These are phyloP conservation scores for Litchi chinensis DNA, from an alignment of 345 rosid genomes.

Conservation along the genomic window DNA sequence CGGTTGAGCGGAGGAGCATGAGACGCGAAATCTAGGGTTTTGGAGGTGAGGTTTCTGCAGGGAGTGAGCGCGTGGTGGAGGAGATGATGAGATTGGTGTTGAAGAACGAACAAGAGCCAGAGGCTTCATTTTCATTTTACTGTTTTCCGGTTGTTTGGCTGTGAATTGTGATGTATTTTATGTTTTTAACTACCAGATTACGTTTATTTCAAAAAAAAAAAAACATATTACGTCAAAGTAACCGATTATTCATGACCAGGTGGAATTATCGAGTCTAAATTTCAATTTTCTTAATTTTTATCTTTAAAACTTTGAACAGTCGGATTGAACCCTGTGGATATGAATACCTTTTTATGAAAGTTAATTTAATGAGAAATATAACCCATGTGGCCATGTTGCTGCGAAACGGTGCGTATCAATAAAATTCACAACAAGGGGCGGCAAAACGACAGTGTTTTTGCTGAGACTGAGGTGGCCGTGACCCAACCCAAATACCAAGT, in stretches of 20 bases:
- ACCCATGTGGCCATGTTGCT: background rate
- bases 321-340: too few species aligned
- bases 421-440: background rate
- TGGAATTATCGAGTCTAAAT: too few species aligned
- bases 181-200: too few species aligned
- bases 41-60: slow-evolving; percentile 11
- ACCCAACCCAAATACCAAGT: background rate
- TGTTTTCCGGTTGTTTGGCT: background rate
- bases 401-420: background rate
- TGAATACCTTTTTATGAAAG: too few species aligned
- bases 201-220: too few species aligned
- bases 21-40: slow-evolving; percentile 18
- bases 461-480: too few species aligned
- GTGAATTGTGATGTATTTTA: too few species aligned
- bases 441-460: background rate
- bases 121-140: slow-evolving; percentile 34
- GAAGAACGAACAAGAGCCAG: slow-evolving; percentile 32
- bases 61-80: slow-evolving; percentile 13
- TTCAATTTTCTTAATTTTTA: too few species aligned
- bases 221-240: too few species aligned
- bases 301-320: too few species aligned
- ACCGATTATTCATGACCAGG: too few species aligned
- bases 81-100: slow-evolving; percentile 20
- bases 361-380: too few species aligned
- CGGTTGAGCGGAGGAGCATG: slow-evolving; percentile 35